Base-by-base conservation (phyloP, 371 early-diverging fungal genomes). In the Mucor velutinosus region DNA sequence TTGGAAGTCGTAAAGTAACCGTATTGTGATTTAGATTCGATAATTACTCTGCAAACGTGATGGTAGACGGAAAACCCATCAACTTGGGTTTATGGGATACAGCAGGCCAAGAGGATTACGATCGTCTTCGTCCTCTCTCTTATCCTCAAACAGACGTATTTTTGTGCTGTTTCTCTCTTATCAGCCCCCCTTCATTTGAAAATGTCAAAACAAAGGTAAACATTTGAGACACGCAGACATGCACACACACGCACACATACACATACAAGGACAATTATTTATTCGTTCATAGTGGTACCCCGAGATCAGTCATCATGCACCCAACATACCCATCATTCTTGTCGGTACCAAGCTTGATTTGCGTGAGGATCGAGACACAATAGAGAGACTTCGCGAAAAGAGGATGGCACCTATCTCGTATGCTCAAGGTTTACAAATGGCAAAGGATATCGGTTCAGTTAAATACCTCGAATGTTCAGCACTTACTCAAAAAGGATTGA, bases 331-430 rank as follows among this genome's bases (percentile, higher is more conserved):
- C 47, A 90, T 92, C 64, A 94, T 99, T 69, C 90, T 99, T 32
- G 97, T 98, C 30, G 97, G 98, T 23, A 97, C 98, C 58, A 99
- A 99, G 85, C 86, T 94, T 58, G 99, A 99, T 92, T 84, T 97
- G 74, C 93, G 97, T 69, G 95, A 96, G 77, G 97, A 96, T 80
- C 78, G 80, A 37, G 92, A 93, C 29, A 94, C 93, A 19, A 86
- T 95, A 62, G 94, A 94, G 61, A 91, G 93, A 84, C 87, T 96
- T 55, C 80, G 82, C 41, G 88, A 91, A 71, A 94, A 94, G 86
- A 83, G 91, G 47, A 91, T 92, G 95, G 77, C 91, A 60, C 97
- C 96, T 49, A 94, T 97, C 76, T 83, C 92, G 45, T 95, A 92
- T 83, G 83, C 89, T 56, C 93, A 94, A 77, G 97, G 97, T 30